Evolutionary conservation across 1,284 basidiomycete species (phyloP), one percentile per base, ranked within the genome.

Genomic region (Thelephora terrestris): DNA sequence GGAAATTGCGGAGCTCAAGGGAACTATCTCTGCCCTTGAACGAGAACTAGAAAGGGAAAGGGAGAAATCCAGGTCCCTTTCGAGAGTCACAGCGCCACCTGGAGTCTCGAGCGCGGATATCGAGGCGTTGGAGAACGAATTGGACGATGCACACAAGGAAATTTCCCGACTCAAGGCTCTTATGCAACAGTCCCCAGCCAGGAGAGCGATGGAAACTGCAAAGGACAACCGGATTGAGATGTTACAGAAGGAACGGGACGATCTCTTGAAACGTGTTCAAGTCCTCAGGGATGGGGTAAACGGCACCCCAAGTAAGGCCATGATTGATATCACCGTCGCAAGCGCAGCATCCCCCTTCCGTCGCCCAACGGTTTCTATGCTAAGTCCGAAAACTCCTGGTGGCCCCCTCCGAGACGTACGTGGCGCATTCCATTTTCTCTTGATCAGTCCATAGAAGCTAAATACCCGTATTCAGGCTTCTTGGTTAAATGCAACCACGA

Each of bases 131-230:
- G 87, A 93, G 61, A 71, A 73, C 5, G 85, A 92, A 53, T 74
- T 94, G 21, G 85, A 90, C 52, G 76, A 80, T 1, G 91, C 91
- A 0, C 75, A 89, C 59, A 78, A 72, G 57, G 89, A 93, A 61
- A 86, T 92, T 50, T 85, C 82, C 0, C 75, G 79, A 17, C 68
- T 95, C 42, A 79, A 77, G 45, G 73, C 78, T 1, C 63, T 86
- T 43, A 68, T 92, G 21, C 73, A 70, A 36, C 82, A 86, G 55
- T 85, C 84, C 12, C 83, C 85, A n/a, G 80, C 80, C 39, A 73
- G 85, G 5, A 80, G 78, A 55, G 81, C 83, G 0, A 76, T 88
- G 51, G 80, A 85, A 29, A 78, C 78, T 54, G 80, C 83, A 16
- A 83, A 81, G 56, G 84, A 90, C 40, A 66, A 76, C 16, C 79